Conservation (phyloP, 768 basidiomycete species). For the Tubosaeta brunneosetosa region DNA sequence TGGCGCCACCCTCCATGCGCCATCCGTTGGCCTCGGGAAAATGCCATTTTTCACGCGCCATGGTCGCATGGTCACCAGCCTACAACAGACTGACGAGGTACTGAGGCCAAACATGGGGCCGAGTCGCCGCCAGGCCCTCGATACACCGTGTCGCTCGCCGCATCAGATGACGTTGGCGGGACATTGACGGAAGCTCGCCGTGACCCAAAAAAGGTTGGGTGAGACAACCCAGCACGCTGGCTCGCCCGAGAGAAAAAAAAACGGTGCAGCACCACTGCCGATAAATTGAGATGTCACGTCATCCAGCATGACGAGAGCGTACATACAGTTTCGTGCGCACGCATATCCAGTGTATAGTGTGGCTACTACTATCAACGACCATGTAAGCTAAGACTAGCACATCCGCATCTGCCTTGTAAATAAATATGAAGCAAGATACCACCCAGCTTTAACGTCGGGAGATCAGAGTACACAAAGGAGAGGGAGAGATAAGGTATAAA, state of each 20-base stretch:
- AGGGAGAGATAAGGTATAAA: neutral
- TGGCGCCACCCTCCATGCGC: no score
- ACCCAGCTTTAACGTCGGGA: neutral
- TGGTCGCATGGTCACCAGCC: no score
- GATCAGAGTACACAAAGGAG: neutral
- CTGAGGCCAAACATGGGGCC: neutral
- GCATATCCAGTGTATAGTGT: no score
- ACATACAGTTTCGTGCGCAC: no score
- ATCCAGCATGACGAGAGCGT: neutral
- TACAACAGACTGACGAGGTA: neutral
- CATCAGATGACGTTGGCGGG: neutral
- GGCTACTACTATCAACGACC: neutral
- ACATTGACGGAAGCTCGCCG: neutral
- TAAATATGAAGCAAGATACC: neutral
- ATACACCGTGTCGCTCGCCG: neutral
- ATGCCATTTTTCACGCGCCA: no score
- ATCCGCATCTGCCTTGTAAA: neutral
- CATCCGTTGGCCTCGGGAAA: no score
- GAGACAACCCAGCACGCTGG: neutral
- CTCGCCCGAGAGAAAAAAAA: neutral
- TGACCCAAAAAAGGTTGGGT: neutral
- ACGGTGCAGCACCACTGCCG: neutral
- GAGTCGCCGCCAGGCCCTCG: neutral
- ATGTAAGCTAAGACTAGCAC: neutral
- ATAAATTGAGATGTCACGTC: neutral